A percentile compares a stretch with the other conserved stretches of the same genome.
These are phyloP conservation scores for Ammopiptanthus mongolicus DNA, from an alignment of 306 rosid species.

Conservation along the genomic window DNA sequence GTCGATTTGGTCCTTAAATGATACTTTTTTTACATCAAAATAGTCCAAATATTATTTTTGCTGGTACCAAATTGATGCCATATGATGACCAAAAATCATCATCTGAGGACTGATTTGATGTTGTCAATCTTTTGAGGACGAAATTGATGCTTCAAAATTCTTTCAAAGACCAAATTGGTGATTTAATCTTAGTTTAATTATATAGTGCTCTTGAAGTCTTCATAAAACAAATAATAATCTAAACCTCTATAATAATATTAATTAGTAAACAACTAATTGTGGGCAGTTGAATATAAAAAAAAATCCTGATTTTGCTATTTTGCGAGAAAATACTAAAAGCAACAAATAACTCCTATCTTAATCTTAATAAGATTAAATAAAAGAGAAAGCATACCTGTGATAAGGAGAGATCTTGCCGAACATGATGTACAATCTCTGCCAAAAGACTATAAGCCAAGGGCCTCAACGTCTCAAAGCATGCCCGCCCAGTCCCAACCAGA, in stretches of 20 bases:
- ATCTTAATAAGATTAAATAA: neutral
- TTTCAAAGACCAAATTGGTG: neutral
- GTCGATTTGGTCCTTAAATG: neutral
- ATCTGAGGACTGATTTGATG: neutral
- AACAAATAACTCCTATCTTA: constrained; percentile 12
- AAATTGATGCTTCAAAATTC: too few species aligned
- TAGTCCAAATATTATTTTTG: neutral
- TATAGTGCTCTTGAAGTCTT: neutral
- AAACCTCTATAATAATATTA: neutral
- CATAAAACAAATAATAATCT: neutral
- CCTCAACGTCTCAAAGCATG: constrained; percentile 95
- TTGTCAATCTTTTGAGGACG: neutral
- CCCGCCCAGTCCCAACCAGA: constrained; percentile 93
- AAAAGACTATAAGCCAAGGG: constrained; percentile 96
- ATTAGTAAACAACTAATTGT: neutral
- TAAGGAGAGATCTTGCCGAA: constrained; percentile 83
- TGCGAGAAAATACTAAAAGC: neutral
- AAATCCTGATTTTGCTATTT: neutral
- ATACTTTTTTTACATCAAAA: neutral
- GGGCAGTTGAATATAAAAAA: neutral
- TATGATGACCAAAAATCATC: neutral
- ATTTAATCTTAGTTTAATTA: neutral
- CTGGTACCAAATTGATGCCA: neutral
- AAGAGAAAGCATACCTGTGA: constrained; percentile 55
- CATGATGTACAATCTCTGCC: constrained; percentile 99